phyloP scores from a whole-genome alignment of 73 alveolate species.

The Blepharisma stoltei region DNA sequence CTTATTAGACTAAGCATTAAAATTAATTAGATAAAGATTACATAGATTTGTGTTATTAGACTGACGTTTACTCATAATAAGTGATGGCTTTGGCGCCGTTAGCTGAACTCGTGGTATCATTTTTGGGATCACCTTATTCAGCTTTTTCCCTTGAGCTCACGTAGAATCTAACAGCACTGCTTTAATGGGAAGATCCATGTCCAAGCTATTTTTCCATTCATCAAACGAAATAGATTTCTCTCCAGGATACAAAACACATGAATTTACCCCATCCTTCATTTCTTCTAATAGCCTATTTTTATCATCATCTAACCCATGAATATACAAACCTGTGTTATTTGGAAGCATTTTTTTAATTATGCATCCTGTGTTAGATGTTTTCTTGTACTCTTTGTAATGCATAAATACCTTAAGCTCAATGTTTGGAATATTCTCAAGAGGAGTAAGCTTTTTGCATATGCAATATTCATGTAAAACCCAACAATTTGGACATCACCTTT shows the following conservation, averaged over 20 bases:
- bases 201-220: neutral
- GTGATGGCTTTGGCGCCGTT: neutral
- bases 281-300: neutral
- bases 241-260: constrained; percentile 26
- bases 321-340: neutral
- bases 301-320: neutral
- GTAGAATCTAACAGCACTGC: neutral
- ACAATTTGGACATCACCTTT: neutral
- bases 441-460: neutral
- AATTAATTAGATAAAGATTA: too few relatives aligned
- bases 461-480: constrained; percentile 12
- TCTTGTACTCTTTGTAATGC: constrained; percentile 12
- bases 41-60: neutral
- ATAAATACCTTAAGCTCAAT: neutral
- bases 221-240: neutral
- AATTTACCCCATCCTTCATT: neutral
- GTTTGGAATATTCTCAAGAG: neutral
- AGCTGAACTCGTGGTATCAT: neutral
- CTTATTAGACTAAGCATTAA: too few relatives aligned
- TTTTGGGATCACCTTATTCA: neutral
- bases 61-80: neutral
- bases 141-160: constrained; percentile 1
- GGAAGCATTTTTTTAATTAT: neutral
- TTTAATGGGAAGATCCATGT: neutral
- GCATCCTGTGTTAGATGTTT: constrained; percentile 12